These are phyloP conservation scores for Micromonas pusilla DNA, from an alignment of 139 green algal species.

Conservation along the genomic window DNA sequence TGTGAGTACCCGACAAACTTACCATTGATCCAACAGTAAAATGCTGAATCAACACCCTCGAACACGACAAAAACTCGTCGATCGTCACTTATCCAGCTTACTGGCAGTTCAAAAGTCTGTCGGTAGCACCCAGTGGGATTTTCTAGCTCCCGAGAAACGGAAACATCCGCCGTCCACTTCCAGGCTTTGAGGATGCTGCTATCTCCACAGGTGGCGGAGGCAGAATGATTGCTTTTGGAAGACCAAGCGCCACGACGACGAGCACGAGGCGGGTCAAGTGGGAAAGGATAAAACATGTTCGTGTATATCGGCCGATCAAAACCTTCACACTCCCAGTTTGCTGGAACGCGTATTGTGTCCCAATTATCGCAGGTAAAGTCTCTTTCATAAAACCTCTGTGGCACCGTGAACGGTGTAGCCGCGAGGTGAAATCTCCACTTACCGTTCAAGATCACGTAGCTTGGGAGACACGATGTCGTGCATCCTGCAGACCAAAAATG, in stretches of 20 bases:
- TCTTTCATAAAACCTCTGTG: slow-evolving; percentile 19
- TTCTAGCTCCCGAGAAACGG: background rate
- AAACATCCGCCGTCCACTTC: background rate
- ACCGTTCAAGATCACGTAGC: slow-evolving; percentile 23
- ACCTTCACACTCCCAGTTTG: slow-evolving; percentile 81
- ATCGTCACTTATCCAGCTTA: slow-evolving; percentile 23
- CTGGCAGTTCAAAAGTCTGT: slow-evolving; percentile 54
- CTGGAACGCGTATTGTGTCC: slow-evolving; percentile 59
- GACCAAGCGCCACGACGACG: slow-evolving; percentile 38
- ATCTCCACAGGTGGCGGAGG: background rate
- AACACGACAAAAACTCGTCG: slow-evolving; percentile 64
- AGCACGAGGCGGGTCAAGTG: slow-evolving; percentile 73
- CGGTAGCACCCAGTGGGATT: slow-evolving; percentile 93
- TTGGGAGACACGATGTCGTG: background rate
- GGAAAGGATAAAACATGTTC: slow-evolving; percentile 91
- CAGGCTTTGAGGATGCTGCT: background rate
- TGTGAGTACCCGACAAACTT: slow-evolving; percentile 63
- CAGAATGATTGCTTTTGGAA: background rate
- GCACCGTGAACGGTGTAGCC: slow-evolving; percentile 30
- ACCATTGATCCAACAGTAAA: slow-evolving; percentile 89
- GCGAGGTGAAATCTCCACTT: slow-evolving; percentile 34
- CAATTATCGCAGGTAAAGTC: slow-evolving; percentile 28
- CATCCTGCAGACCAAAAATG: background rate
- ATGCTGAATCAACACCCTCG: slow-evolving; percentile 76
- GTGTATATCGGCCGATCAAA: slow-evolving; percentile 85